Conservation (phyloP, 805 yeast genomes). For the Nakazawaea laoshanensis region DNA sequence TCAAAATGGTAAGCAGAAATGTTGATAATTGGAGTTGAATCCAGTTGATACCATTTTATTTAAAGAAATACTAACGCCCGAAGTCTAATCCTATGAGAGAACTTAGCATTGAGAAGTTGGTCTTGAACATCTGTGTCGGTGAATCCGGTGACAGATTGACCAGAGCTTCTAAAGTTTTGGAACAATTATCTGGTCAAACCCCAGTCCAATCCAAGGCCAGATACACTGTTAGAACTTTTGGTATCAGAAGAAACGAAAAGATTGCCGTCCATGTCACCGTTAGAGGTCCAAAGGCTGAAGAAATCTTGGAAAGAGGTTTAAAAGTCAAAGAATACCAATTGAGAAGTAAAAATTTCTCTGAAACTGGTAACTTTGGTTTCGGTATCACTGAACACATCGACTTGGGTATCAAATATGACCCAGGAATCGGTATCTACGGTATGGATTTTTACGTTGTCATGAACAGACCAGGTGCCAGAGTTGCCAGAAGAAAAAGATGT, state of each 20-base stretch:
- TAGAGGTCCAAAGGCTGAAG: conserved; percentile 99
- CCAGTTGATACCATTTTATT: conserved; percentile 12
- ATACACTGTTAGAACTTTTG: conserved; percentile 99
- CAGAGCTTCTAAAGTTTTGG: conserved; percentile 99
- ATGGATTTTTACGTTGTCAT: conserved; percentile 99
- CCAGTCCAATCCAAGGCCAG: conserved; percentile 99
- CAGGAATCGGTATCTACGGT: conserved; percentile 99
- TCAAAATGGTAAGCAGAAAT: conserved; percentile 12
- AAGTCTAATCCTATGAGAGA: conserved; percentile 95
- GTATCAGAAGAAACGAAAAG: conserved; percentile 99
- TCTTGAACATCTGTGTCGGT: conserved; percentile 99
- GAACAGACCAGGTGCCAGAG: conserved; percentile 99
- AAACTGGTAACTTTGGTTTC: conserved; percentile 99
- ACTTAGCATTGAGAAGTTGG: conserved; percentile 97
- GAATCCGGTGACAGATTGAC: conserved; percentile 99
- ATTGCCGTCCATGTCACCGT: conserved; percentile 98
- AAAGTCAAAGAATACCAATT: conserved; percentile 99
- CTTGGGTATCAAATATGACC: conserved; percentile 99
- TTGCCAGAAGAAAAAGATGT: conserved; percentile 97
- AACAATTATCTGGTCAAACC: conserved; percentile 99
- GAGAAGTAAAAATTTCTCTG: conserved; percentile 89
- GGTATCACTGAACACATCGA: conserved; percentile 99
- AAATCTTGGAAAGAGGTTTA: conserved; percentile 98
- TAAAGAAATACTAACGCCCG: conserved; percentile 4
- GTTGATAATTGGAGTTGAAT: conserved; percentile 10